Base-by-base conservation (phyloP, 192 early-diverging fungal species). In the Allomyces arbusculus region DNA sequence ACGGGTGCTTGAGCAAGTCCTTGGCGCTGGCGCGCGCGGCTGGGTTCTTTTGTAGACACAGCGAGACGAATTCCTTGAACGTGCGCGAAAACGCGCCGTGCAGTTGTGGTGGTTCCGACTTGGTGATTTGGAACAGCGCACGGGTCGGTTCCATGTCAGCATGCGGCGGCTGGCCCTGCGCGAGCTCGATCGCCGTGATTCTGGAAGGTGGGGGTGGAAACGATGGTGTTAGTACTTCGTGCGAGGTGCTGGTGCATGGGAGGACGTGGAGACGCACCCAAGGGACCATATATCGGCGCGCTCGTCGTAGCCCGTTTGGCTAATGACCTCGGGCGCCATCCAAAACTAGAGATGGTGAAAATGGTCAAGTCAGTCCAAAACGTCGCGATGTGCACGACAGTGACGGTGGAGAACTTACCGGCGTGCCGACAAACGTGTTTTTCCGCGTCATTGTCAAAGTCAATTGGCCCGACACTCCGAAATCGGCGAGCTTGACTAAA, bases 361-460 rank as follows among this genome's bases (percentile, higher is more conserved):
- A 10, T 6, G 26, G 50, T 20, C 61, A 10, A 12, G 16, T 6
- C n/a, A 26, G 33, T 14, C 44, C 28, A 20, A 22, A 19, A 22
- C 12, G 14, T 14, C 22, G 24, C 55, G 20, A 16, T 3, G n/a
- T 19, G 26, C 33, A 11, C 62, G 12, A 14, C 12, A 14, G 63
- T 28, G 61, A 24, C 1, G 23, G 12, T 5, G 33, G 44, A 19
- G 16, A 14, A 70, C 76, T 72, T 76, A 82, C 80, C 24, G 95
- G 95, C 24, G 94, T 96, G 3, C 95, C 95, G 7, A 98, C 95
- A 85, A 98, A 96, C 22, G 95, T 94, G 72, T 90, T 90, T 72
- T 91, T 94, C 70, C 94, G 93, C 40, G 88, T 91, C 74, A 92
- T 82, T 24, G 90, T 94, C 3, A 85, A 85, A 11, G 91, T 90